A percentile compares a stretch with the other conserved stretches of the same genome.
phyloP scores from a whole-genome alignment of 2,329 filamentous ascomycete genomes.

The Zasmidium citrigriseum region DNA sequence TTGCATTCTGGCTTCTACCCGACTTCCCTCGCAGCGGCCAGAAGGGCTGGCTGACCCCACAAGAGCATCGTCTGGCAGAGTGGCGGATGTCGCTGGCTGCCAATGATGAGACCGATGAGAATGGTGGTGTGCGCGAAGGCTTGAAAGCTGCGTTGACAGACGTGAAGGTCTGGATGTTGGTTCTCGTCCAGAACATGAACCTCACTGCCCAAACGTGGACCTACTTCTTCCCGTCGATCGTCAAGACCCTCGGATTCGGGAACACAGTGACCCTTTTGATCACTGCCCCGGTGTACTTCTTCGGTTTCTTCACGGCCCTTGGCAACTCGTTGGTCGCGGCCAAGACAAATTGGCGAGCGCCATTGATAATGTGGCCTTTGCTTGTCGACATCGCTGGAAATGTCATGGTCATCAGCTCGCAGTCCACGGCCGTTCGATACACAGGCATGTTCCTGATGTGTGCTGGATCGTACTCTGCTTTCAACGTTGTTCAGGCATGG shows the following conservation, averaged over 20 bases:
- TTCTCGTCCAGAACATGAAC: conserved; percentile 3
- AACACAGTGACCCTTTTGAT: conserved; percentile 2
- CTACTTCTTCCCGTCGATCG: conserved; percentile 9
- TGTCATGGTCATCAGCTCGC: conserved; percentile 3
- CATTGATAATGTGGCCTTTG: conserved; percentile 3
- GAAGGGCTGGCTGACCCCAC: conserved; percentile 3
- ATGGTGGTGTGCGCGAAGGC: not conserved
- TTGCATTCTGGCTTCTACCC: conserved; percentile 4
- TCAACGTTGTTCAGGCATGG: conserved; percentile 7
- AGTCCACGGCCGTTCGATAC: not conserved
- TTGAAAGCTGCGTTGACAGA: conserved; percentile 4
- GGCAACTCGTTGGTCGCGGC: conserved; percentile 1
- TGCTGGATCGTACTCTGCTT: conserved; percentile 1
- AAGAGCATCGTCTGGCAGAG: conserved; percentile 5
- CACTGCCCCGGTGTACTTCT: conserved; percentile 7
- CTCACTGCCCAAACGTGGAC: conserved; percentile 7
- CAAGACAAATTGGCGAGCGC: not conserved
- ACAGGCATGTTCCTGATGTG: conserved; percentile 7
- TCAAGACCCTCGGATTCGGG: conserved; percentile 3
- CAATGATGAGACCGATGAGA: conserved; percentile 6
- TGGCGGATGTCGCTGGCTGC: conserved; percentile 4
- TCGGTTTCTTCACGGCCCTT: conserved; percentile 1
- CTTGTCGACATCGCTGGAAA: conserved; percentile 6
- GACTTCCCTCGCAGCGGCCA: conserved; percentile 1
- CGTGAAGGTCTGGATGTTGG: conserved; percentile 2